Evolutionary conservation across 2,329 filamentous ascomycete genomes (phyloP), one percentile per base, ranked within the genome.

Genomic region (Eutypella sp.): DNA sequence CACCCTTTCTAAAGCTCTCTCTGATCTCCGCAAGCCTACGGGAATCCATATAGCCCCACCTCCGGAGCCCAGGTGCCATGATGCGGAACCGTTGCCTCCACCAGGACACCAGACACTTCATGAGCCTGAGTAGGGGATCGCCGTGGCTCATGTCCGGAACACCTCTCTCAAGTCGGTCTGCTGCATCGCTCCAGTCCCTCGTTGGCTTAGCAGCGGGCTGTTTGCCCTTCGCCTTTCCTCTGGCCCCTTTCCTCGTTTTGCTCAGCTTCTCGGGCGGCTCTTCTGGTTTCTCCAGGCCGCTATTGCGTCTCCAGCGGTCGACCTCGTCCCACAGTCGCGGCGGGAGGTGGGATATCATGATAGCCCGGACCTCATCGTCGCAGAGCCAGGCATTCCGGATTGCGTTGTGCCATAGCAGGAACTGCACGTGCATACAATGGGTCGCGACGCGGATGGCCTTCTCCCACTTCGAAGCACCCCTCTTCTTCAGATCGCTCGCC

Each of bases 351-450:
- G 82, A 81, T 4, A 93, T 74, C 61, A 96, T 73, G 15, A 83
- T 85, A 10, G 82, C 81, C 50, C 93, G 88, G 0, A 95, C 74
- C 50, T 87, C 79, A 3, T 76, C 65, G 57, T 97, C 87, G 55
- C 88, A 88, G 18, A 90, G 69, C 85, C 92, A 97, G 0, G 81
- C 74, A 62, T 97, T 96, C 36, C 88, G 81, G 13, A 93, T 67
- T 0, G 88, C 80, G 60, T 97, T 97, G 63, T 97, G 91, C 76
- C 86, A 96, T 48, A 99, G 76, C 15, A 99, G 71, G 43, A 83
- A 80, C 62, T 95, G 84, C 2, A 97, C 90, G 65, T 99, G 93
- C 55, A 96, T 76, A 56, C 88, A 87, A 65, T 99, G 93, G 1
- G 89, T 90, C 3, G 83, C 76, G 27, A 84, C 78, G 22, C 93